These are phyloP conservation scores for Sporothrix brasiliensis DNA, from an alignment of 2,329 filamentous ascomycete species.

Conservation along the genomic window DNA sequence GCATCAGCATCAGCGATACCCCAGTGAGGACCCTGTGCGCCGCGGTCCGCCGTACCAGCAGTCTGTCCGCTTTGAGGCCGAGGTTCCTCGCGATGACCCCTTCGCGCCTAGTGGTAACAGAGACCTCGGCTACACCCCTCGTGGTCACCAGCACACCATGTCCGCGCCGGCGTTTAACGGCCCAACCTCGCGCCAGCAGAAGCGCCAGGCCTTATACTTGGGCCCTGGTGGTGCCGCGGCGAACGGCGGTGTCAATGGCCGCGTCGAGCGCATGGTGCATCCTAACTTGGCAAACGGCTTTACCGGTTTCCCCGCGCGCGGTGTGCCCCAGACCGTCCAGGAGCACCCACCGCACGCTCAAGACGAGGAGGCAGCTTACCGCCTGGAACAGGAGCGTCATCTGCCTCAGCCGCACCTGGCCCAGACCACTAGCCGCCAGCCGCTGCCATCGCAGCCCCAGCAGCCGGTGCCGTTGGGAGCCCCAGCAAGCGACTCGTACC, in stretches of 20 bases:
- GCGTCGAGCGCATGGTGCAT: slow-evolving; percentile 60
- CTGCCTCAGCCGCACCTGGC: not conserved
- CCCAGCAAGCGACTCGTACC: slow-evolving; percentile 12
- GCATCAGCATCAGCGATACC: not conserved
- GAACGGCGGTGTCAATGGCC: slow-evolving; percentile 39
- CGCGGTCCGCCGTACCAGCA: slow-evolving; percentile 40
- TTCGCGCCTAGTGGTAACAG: not conserved
- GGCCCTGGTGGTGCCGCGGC: slow-evolving; percentile 43
- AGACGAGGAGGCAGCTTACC: slow-evolving; percentile 21
- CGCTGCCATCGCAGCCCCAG: slow-evolving; percentile 18
- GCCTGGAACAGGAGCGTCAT: not conserved
- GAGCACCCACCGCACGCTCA: slow-evolving; percentile 29
- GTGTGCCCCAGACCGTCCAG: slow-evolving; percentile 35
- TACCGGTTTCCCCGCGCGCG: slow-evolving; percentile 34
- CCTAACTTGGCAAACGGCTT: slow-evolving; percentile 49
- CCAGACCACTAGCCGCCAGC: not conserved
- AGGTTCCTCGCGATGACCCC: slow-evolving; percentile 39
- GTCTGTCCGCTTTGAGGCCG: slow-evolving; percentile 59
- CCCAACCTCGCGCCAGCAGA: slow-evolving; percentile 59
- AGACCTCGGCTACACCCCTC: slow-evolving; percentile 26
- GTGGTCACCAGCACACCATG: slow-evolving; percentile 60
- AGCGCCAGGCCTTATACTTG: slow-evolving; percentile 75
- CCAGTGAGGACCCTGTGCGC: slow-evolving; percentile 48
- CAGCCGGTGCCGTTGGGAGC: not conserved
- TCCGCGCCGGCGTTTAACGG: slow-evolving; percentile 59